A percentile compares a stretch with the other conserved stretches of the same genome.
Conservation (phyloP, 345 rosid species). For the Turnera subulata region DNA sequence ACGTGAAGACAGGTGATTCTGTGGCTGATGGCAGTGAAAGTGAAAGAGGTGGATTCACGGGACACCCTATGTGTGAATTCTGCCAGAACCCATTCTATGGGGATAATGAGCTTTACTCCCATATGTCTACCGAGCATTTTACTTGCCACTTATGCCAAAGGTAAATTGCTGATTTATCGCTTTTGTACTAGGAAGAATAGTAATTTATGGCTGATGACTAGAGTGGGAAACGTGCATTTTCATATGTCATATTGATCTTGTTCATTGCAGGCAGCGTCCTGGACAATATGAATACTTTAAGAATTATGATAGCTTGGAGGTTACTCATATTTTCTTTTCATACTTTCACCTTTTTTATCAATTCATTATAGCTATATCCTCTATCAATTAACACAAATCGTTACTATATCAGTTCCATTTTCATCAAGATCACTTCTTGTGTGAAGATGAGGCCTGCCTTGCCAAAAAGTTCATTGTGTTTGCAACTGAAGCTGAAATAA, state of each 20-base stretch:
- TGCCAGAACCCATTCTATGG: slow-evolving; percentile 24
- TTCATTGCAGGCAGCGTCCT: slow-evolving; percentile 21
- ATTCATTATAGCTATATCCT: too few species aligned
- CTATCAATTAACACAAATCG: too few species aligned
- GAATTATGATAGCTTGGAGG: slow-evolving; percentile 24
- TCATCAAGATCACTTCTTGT: slow-evolving; percentile 18
- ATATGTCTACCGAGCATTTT: slow-evolving; percentile 29
- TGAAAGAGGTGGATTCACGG: slow-evolving; percentile 27
- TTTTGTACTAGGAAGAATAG: not conserved
- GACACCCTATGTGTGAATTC: slow-evolving; percentile 27
- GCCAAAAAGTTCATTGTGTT: slow-evolving; percentile 27
- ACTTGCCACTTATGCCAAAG: slow-evolving; percentile 30
- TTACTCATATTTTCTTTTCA: slow-evolving; percentile 4
- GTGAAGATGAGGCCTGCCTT: slow-evolving; percentile 29
- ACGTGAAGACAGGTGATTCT: slow-evolving; percentile 22
- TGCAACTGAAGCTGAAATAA: slow-evolving; percentile 22
- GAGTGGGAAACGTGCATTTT: not conserved
- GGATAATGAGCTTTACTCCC: slow-evolving; percentile 25
- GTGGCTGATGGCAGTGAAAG: slow-evolving; percentile 27
- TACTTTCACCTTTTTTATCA: too few species aligned
- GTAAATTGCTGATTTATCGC: not conserved
- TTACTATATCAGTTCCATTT: slow-evolving; percentile 28
- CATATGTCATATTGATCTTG: not conserved
- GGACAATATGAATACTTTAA: slow-evolving; percentile 23
- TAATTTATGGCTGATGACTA: not conserved